Percentiles rank a stretch among this genome's conserved stretches.
Evolutionary conservation across 2,329 filamentous ascomycete genomes (phyloP).

Genomic region (Penicillium digitatum): DNA sequence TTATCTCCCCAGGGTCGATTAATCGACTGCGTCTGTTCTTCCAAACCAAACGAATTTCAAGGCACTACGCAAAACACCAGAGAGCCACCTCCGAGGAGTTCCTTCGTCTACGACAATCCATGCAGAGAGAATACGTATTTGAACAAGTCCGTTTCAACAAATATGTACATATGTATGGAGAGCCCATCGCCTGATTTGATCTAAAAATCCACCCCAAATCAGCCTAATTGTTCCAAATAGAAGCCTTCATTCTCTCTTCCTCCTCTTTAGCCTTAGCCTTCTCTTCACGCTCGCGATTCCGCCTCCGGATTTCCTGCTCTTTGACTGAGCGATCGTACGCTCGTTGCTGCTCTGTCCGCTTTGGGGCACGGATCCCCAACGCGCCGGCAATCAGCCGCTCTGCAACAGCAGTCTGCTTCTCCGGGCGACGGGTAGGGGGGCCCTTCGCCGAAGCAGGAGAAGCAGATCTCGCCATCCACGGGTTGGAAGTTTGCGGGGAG

Average conservation of each 20-base stretch:
- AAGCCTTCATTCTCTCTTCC: conserved; percentile 68
- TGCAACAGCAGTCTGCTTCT: conserved; percentile 92
- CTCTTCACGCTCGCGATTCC: conserved; percentile 67
- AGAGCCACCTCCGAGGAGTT: background rate
- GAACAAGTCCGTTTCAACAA: background rate
- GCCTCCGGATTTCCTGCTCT: conserved; percentile 76
- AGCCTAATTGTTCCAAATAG: conserved; percentile 72
- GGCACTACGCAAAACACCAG: background rate
- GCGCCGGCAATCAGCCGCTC: conserved; percentile 84
- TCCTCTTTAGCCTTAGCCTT: conserved; percentile 61
- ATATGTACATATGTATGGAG: conserved; percentile 6
- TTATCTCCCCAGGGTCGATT: background rate
- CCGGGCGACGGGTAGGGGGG: conserved; percentile 53
- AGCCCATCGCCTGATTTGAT: background rate
- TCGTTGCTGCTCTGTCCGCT: conserved; percentile 79
- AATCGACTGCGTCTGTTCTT: background rate
- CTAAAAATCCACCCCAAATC: background rate
- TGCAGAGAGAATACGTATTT: background rate
- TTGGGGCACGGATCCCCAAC: conserved; percentile 74
- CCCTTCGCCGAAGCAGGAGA: conserved; percentile 17
- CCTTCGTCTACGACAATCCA: background rate
- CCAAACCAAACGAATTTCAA: background rate
- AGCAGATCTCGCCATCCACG: conserved; percentile 13
- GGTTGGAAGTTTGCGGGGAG: conserved; percentile 46
- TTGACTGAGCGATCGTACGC: conserved; percentile 78